Evolutionary conservation across 73 alveolate genomes (phyloP).

Genomic region (Paramecium sonneborni): DNA sequence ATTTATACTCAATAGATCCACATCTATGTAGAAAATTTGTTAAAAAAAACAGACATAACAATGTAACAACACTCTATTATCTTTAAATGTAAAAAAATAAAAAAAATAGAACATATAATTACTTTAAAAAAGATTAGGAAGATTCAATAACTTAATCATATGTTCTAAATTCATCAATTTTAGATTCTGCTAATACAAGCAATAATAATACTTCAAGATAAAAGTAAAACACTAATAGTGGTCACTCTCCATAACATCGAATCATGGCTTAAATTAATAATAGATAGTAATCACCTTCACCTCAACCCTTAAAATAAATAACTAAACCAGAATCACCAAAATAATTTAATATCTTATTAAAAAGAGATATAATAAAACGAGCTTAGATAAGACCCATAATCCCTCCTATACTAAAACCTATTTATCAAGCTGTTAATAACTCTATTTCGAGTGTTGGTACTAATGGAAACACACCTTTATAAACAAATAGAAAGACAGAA

Average conservation of each 20-base stretch:
- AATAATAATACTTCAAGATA: background rate
- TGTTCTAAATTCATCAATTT: background rate
- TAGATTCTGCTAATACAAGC: background rate
- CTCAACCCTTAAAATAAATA: background rate
- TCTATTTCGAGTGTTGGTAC: slow-evolving; percentile 55
- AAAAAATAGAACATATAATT: background rate
- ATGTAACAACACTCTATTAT: slow-evolving; percentile 6
- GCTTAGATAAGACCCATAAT: background rate
- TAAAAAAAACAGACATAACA: slow-evolving; percentile 12
- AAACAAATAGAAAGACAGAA: slow-evolving; percentile 37
- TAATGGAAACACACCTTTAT: background rate
- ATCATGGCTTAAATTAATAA: background rate
- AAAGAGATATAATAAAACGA: slow-evolving; percentile 2
- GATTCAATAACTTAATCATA: background rate
- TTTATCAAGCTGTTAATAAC: slow-evolving; percentile 28
- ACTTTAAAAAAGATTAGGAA: background rate
- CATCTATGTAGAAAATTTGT: background rate
- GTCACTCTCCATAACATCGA: background rate
- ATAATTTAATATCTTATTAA: background rate
- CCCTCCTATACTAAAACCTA: slow-evolving; percentile 1
- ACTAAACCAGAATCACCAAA: slow-evolving; percentile 1
- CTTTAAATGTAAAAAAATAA: background rate
- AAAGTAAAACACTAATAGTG: background rate
- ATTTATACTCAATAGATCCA: background rate
- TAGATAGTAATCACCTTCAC: background rate